These are phyloP conservation scores for Psidium guajava DNA, from an alignment of 345 rosid genomes.

Conservation along the genomic window DNA sequence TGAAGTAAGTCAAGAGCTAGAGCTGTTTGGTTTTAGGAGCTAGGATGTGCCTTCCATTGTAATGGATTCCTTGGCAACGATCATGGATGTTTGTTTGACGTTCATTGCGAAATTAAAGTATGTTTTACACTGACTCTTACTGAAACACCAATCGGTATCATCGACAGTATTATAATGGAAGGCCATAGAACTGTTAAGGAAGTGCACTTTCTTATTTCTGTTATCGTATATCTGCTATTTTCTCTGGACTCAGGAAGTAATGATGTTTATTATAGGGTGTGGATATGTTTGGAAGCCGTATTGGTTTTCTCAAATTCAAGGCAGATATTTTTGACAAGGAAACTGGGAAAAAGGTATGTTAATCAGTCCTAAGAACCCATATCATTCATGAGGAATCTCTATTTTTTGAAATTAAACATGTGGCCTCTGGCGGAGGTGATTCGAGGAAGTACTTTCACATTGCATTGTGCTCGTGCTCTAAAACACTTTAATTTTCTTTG, in stretches of 20 bases:
- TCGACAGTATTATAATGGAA: not conserved
- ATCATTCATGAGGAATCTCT: not conserved
- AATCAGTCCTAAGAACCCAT: not conserved
- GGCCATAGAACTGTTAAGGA: not conserved
- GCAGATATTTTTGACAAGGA: slow-evolving; percentile 59
- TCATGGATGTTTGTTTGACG: not conserved
- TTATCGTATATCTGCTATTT: not conserved
- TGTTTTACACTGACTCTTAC: not conserved
- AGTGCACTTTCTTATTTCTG: not conserved
- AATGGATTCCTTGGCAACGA: not conserved
- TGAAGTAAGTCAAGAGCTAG: not conserved
- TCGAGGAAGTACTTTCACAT: slow-evolving; percentile 2
- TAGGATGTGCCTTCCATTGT: not conserved
- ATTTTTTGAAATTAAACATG: not conserved
- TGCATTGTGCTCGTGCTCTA: not conserved
- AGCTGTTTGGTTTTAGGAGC: not conserved
- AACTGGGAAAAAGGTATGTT: slow-evolving; percentile 56
- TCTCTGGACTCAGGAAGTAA: not conserved
- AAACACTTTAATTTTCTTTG: not conserved
- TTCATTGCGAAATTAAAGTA: not conserved
- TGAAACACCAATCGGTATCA: not conserved
- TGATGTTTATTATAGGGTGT: slow-evolving; percentile 43
- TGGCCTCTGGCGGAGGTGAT: not conserved
- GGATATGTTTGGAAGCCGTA: slow-evolving; percentile 74
- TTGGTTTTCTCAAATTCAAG: slow-evolving; percentile 84